These are phyloP conservation scores for Phyllostachys edulis DNA, from an alignment of 176 grass and related monocot species.

Conservation along the genomic window DNA sequence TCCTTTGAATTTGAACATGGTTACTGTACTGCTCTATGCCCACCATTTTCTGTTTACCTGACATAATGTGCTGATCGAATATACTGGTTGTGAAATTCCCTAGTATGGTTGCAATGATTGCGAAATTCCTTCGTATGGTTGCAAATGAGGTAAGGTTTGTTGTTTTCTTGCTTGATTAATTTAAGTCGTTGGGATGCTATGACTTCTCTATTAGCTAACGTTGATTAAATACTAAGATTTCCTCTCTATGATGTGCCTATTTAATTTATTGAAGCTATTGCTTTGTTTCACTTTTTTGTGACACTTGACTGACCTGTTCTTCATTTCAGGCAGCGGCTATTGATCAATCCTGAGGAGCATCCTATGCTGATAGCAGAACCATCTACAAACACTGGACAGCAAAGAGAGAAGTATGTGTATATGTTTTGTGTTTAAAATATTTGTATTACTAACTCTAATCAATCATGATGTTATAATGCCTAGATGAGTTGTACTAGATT, in stretches of 20 bases:
- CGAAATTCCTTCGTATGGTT: background rate
- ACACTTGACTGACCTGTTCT: background rate
- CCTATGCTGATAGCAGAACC: conserved; percentile 95
- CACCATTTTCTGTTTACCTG: background rate
- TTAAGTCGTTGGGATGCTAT: conserved; percentile 3
- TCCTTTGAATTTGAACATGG: conserved; percentile 19
- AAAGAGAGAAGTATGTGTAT: conserved; percentile 80
- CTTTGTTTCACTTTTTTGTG: background rate
- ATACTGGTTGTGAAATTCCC: conserved; percentile 6
- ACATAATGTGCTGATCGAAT: background rate
- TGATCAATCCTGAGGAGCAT: conserved; percentile 98
- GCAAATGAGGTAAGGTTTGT: background rate
- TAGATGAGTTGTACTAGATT: background rate
- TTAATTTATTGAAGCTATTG: conserved; percentile 3
- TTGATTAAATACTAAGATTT: background rate
- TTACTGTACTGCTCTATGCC: background rate
- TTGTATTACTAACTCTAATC: background rate
- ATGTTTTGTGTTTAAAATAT: conserved; percentile 20
- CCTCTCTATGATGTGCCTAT: background rate
- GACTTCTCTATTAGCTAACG: background rate
- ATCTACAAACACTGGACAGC: conserved; percentile 72
- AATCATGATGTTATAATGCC: background rate
- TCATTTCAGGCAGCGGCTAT: conserved; percentile 63
- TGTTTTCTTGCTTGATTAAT: background rate
- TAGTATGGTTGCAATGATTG: background rate